Percentiles rank a stretch among this genome's conserved stretches.
Conservation (phyloP, 2,329 filamentous ascomycete genomes). For the Trichoderma endophyticum region DNA sequence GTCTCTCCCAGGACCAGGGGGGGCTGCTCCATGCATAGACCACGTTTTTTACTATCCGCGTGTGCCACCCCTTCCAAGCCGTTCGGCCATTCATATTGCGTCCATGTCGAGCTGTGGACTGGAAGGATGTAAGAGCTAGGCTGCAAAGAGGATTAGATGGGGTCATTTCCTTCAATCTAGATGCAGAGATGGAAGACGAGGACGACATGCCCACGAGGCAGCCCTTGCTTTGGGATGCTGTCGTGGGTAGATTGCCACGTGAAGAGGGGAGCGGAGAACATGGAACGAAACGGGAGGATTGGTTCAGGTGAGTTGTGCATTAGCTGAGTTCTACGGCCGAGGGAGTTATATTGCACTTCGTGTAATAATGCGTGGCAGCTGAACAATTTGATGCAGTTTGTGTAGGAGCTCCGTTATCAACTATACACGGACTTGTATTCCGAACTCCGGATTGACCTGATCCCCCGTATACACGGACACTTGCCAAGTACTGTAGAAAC, state of each 20-base stretch:
- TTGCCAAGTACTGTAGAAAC: not conserved
- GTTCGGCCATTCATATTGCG: not conserved
- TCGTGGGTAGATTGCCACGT: not conserved
- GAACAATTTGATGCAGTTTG: not conserved
- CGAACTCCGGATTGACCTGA: not conserved
- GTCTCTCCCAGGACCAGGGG: not conserved
- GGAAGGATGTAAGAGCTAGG: not conserved
- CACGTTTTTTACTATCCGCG: slow-evolving; percentile 1
- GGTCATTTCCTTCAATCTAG: not conserved
- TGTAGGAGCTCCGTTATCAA: not conserved
- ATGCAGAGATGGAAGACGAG: not conserved
- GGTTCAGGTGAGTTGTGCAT: not conserved
- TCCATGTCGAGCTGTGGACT: not conserved
- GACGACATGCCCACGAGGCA: not conserved
- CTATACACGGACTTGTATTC: not conserved
- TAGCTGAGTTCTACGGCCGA: not conserved
- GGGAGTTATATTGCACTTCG: not conserved
- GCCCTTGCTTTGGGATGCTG: not conserved
- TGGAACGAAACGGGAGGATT: not conserved
- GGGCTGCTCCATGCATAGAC: not conserved
- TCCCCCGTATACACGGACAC: not conserved
- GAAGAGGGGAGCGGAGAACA: not conserved
- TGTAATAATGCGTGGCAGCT: not conserved
- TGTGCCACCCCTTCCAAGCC: not conserved
- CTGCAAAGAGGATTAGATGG: not conserved